A percentile compares a stretch with the other conserved stretches of the same genome.
Evolutionary conservation across 768 basidiomycete species (phyloP).

Genomic region (Xerocomellus amylosporus): DNA sequence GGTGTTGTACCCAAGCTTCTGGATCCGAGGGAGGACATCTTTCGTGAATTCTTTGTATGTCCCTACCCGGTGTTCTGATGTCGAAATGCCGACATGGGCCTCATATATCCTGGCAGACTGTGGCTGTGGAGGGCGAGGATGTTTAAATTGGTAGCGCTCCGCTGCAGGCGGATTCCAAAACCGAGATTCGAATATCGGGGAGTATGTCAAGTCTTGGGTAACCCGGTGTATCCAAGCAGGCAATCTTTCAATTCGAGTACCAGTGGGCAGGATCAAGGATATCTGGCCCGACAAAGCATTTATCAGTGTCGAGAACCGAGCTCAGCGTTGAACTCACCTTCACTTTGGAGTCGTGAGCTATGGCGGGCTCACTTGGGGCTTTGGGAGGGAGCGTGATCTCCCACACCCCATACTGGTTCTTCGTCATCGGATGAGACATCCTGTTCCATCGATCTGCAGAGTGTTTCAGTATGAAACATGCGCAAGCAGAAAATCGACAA

Average conservation of each 20-base stretch:
- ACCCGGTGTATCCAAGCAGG: constrained; percentile 95
- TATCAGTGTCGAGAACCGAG: not conserved
- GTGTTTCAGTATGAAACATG: constrained; percentile 2
- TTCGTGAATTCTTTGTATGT: constrained; percentile 94
- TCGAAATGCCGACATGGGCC: constrained; percentile 97
- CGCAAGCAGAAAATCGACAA: constrained; percentile 34
- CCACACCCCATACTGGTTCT: constrained; percentile 85
- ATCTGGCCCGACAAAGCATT: constrained; percentile 50
- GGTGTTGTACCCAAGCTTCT: constrained; percentile 89
- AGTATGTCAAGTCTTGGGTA: constrained; percentile 87
- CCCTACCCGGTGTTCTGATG: constrained; percentile 81
- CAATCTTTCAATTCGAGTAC: constrained; percentile 83
- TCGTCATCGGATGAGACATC: constrained; percentile 80
- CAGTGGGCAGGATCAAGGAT: constrained; percentile 81
- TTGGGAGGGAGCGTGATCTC: constrained; percentile 73
- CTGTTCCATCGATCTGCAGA: constrained; percentile 83
- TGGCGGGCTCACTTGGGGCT: constrained; percentile 67
- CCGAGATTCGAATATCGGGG: constrained; percentile 92
- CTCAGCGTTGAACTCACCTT: constrained; percentile 55
- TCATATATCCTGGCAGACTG: constrained; percentile 83
- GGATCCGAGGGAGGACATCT: constrained; percentile 83
- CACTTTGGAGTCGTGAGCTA: constrained; percentile 92
- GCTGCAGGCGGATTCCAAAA: constrained; percentile 93
- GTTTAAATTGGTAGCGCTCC: constrained; percentile 78
- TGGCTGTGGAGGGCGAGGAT: constrained; percentile 66